Evolutionary conservation across 2,329 filamentous ascomycete species (phyloP).

Genomic region (Davidsoniella virescens): DNA sequence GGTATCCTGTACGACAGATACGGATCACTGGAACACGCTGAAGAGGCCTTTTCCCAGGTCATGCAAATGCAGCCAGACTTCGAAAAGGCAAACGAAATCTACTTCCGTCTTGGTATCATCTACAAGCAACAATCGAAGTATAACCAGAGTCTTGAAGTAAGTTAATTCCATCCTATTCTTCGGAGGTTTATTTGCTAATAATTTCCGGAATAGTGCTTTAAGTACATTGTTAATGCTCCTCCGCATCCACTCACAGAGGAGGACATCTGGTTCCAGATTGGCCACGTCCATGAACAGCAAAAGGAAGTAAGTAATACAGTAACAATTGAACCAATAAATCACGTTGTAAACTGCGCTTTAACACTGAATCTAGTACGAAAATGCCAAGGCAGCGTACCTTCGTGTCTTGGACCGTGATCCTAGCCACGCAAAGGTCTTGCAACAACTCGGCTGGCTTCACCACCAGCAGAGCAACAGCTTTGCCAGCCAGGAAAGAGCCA

Average conservation of each 20-base stretch:
- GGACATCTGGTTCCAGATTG: conserved; percentile 99
- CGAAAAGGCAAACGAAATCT: conserved; percentile 98
- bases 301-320: conserved; percentile 61
- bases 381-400: conserved; percentile 80
- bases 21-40: conserved; percentile 88
- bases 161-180: conserved; percentile 16
- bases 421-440: conserved; percentile 92
- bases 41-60: conserved; percentile 94
- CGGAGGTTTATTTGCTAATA: neutral
- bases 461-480: conserved; percentile 91
- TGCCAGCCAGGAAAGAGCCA: conserved; percentile 84
- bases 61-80: conserved; percentile 98
- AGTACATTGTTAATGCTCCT: conserved; percentile 88
- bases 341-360: conserved; percentile 16
- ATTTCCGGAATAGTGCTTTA: conserved; percentile 60
- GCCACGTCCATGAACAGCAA: conserved; percentile 95
- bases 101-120: conserved; percentile 96
- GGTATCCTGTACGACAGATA: conserved; percentile 95
- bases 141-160: conserved; percentile 74
- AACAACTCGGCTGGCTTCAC: conserved; percentile 94
- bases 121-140: conserved; percentile 98
- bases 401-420: conserved; percentile 88
- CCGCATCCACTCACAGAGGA: conserved; percentile 87
- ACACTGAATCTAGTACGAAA: conserved; percentile 54
- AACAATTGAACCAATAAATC: conserved; percentile 17